Base-by-base conservation (phyloP, 371 early-diverging fungal genomes). In the Mucor ambiguus region DNA sequence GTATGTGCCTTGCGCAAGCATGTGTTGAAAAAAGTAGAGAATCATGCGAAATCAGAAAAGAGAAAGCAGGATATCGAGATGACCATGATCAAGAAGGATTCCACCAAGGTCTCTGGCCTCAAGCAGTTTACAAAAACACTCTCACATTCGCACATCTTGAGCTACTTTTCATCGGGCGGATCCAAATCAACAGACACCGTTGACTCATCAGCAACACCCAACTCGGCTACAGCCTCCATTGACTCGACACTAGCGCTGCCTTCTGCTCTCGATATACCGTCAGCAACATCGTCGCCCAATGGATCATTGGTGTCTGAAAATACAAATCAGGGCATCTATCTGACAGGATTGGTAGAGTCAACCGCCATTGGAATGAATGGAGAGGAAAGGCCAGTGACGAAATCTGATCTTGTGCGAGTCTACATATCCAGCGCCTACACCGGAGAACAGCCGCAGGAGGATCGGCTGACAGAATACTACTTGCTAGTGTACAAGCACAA, bases 121-220 rank as follows among this genome's bases (percentile, higher is more conserved):
- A 87, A 83, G 58, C 46, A 74, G 22, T 71, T 85, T 55, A 82
- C 84, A 48, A 83, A 83, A 59, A 77, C 88, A 9, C 68, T 85
- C 55, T 84, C 88, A 8, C 77, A 81, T 12, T 71, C 85, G 5
- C 82, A 82, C 35, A 76, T 87, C 29, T 67, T 87, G 26, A 79
- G 76, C 29, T 87, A 84, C 59, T 87, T 86, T 44, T 68, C 75
- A 26, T 66, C 82, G 1, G 77, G 55, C 1, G 55, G 83, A 1
- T 67, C 77, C 11, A 74, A 64, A 38, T 67, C 69, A 12, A 63
- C 69, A 0, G 67, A 67, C 3, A 55, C 68, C 7, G 29, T 33
- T 4, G n/a, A 55, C 18, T 55, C 56, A 3, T 55, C 55, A 2
- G 37, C 24, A 35, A 26, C 38, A 33, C 24, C 61, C 24, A 44